These are phyloP conservation scores for Citrus glauca DNA, from an alignment of 345 rosid genomes.

Conservation along the genomic window DNA sequence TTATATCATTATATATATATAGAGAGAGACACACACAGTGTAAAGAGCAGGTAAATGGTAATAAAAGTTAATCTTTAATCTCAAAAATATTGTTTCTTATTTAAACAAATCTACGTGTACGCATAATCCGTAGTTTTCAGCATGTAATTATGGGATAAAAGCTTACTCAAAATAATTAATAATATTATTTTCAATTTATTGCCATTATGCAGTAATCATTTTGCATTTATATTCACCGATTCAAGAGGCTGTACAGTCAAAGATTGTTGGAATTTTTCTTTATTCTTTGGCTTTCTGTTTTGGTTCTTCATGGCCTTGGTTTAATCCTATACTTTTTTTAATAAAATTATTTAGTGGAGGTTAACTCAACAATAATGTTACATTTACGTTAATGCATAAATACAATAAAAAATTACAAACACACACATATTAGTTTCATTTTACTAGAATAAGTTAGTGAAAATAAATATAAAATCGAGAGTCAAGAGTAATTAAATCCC, in stretches of 20 bases:
- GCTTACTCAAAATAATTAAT: too few relatives aligned
- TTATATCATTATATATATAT: too few relatives aligned
- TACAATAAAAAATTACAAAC: neutral
- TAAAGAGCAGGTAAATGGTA: too few relatives aligned
- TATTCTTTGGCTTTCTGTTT: neutral
- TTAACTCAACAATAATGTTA: too few relatives aligned
- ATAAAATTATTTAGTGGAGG: too few relatives aligned
- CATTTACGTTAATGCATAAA: neutral
- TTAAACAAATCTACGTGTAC: too few relatives aligned
- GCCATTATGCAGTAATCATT: neutral
- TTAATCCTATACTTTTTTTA: neutral
- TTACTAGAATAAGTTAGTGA: neutral
- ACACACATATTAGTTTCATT: neutral
- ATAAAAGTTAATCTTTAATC: too few relatives aligned
- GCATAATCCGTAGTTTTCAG: too few relatives aligned
- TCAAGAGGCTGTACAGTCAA: neutral
- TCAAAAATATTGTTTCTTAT: too few relatives aligned
- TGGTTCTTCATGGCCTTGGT: neutral
- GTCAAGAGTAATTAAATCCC: neutral
- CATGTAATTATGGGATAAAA: too few relatives aligned
- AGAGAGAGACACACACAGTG: too few relatives aligned
- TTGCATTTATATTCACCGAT: neutral
- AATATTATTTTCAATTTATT: too few relatives aligned
- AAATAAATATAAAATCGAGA: neutral
- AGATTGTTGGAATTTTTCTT: neutral